phyloP scores from a whole-genome alignment of 257 asterid species.

The Penstemon eatonii region DNA sequence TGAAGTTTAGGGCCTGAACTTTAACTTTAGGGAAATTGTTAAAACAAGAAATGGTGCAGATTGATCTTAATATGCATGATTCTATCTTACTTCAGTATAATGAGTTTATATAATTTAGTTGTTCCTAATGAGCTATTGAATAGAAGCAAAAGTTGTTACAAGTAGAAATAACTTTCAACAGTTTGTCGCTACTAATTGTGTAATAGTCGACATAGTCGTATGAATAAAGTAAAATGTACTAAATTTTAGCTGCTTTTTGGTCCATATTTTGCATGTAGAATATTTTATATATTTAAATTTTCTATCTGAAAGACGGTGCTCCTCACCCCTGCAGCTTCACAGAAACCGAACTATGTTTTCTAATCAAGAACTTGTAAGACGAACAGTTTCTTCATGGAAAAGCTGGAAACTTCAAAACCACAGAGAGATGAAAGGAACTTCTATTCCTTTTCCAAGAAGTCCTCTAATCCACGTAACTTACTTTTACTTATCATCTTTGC shows the following conservation, averaged over 20 bases:
- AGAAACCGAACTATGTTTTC: conserved; percentile 41
- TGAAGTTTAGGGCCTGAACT: neutral
- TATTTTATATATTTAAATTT: neutral
- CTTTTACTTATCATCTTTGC: neutral
- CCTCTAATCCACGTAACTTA: no score
- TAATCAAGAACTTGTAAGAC: conserved; percentile 46
- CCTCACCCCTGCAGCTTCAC: conserved; percentile 50
- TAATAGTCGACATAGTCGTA: neutral
- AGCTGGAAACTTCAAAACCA: conserved; percentile 43
- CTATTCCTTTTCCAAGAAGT: conserved; percentile 39
- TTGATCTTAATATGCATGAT: no score
- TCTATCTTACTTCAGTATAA: no score
- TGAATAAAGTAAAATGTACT: neutral
- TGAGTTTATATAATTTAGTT: neutral
- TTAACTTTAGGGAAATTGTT: neutral
- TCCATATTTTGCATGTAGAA: neutral
- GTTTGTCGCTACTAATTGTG: neutral
- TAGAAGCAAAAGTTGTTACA: no score
- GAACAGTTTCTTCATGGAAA: conserved; percentile 68
- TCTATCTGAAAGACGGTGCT: conserved; percentile 4
- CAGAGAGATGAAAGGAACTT: conserved; percentile 31
- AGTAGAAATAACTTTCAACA: neutral
- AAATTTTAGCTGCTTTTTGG: no score
- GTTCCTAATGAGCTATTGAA: neutral
- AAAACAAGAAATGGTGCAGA: neutral